Evolutionary conservation across 1,284 basidiomycete species (phyloP).

Genomic region (Austroboletus novae-zelandiae): DNA sequence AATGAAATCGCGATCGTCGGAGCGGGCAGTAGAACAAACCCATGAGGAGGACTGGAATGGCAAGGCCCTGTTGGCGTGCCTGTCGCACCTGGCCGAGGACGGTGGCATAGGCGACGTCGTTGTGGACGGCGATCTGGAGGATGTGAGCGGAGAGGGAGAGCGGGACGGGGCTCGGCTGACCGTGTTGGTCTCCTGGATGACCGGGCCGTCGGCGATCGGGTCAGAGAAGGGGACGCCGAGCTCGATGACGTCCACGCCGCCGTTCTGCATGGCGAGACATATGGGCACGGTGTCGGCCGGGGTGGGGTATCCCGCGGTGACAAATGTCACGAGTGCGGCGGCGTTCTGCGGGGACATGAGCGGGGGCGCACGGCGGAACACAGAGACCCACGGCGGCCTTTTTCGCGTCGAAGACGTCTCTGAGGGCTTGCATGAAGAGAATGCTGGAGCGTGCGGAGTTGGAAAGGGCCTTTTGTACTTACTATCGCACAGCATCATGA

Average conservation of each 20-base stretch:
- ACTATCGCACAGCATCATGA: not conserved
- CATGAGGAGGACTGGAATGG: slow-evolving; percentile 90
- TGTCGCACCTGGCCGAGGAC: slow-evolving; percentile 79
- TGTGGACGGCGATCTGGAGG: slow-evolving; percentile 74
- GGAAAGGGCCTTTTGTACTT: not conserved
- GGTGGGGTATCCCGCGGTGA: slow-evolving; percentile 89
- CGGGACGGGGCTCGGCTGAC: slow-evolving; percentile 44
- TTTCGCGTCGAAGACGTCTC: slow-evolving; percentile 71
- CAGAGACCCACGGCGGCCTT: slow-evolving; percentile 53
- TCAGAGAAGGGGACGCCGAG: slow-evolving; percentile 96
- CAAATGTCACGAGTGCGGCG: slow-evolving; percentile 83
- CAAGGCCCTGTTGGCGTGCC: slow-evolving; percentile 80
- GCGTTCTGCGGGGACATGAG: slow-evolving; percentile 48
- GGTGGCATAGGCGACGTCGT: slow-evolving; percentile 73
- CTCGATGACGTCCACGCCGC: slow-evolving; percentile 95
- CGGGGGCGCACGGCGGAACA: not conserved
- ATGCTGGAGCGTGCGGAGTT: slow-evolving; percentile 8
- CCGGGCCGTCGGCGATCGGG: slow-evolving; percentile 91
- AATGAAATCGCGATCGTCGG: not conserved
- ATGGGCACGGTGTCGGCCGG: slow-evolving; percentile 81
- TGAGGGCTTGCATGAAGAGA: slow-evolving; percentile 68
- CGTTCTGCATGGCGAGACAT: slow-evolving; percentile 87
- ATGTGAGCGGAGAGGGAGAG: slow-evolving; percentile 1
- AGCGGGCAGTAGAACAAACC: slow-evolving; percentile 43
- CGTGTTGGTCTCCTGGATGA: slow-evolving; percentile 90